Evolutionary conservation across 331 rosid species (phyloP).

Genomic region (Rosa hybrid): DNA sequence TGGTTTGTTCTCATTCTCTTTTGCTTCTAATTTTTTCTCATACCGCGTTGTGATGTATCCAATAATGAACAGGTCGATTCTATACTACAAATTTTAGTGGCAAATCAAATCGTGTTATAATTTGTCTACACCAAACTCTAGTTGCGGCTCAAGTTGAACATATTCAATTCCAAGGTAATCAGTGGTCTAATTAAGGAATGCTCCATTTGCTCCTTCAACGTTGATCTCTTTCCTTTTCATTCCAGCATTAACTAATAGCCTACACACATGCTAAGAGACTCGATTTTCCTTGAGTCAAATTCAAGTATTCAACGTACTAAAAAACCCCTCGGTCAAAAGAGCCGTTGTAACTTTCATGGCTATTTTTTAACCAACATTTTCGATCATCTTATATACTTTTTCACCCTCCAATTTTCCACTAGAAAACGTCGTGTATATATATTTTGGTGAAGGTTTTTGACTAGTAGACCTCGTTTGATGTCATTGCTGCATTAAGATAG

Average conservation of each 20-base stretch:
- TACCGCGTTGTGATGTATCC: too few species aligned
- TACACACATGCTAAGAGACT: neutral
- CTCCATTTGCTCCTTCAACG: neutral
- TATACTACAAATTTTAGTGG: too few species aligned
- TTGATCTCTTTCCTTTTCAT: neutral
- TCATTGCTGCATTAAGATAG: neutral
- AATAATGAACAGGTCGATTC: too few species aligned
- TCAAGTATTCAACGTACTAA: neutral
- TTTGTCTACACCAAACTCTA: neutral
- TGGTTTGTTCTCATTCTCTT: too few species aligned
- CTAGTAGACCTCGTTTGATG: neutral
- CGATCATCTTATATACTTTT: neutral
- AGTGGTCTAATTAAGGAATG: neutral
- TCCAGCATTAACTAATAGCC: neutral
- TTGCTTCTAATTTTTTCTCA: too few species aligned
- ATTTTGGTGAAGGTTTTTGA: neutral
- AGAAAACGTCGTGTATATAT: neutral
- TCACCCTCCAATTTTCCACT: neutral
- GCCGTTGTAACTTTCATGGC: neutral
- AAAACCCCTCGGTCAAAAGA: neutral
- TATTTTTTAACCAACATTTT: neutral
- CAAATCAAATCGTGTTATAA: neutral
- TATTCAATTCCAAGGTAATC: neutral
- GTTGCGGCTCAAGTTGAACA: neutral
- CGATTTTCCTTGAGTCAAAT: neutral